Base-by-base conservation (phyloP, 148 eudicot species). In the Beta vulgaris region DNA sequence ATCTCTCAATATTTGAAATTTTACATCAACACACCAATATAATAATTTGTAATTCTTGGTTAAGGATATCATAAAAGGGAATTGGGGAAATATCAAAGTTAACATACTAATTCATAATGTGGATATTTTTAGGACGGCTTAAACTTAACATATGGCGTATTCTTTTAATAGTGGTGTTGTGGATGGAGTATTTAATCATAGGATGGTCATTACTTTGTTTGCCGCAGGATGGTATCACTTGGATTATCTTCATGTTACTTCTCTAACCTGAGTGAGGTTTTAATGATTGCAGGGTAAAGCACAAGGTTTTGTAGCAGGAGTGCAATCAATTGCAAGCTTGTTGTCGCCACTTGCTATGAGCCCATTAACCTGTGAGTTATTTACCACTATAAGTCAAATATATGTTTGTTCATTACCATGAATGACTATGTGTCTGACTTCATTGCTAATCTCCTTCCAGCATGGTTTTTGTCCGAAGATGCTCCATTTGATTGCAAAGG, bases 271-370 rank as follows among this genome's bases (percentile, higher is more conserved):
- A 64, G 19, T 29, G 32, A 55, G 36, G 9, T 51, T n/a, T 25
- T 6, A 7, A 14, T 21, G 35, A 58, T 74, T 61, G 63, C 86
- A 91, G 94, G 97, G 97, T 25, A 89, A 90, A 76, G 87, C 90
- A 46, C 97, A 93, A 82, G 92, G 91, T 65, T 87, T 93, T 37
- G 78, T 93, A 19, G 98, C 94, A 6, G 97, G 98, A n/a, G 91
- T 91, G 68, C 90, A 93, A 60, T 86, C 97, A 62, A 79, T 91
- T 36, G 87, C 97, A 68, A 90, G 91, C 79, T 76, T 91, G 46
- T 80, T 91, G 72, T 91, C 97, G 26, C 98, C 98, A 53, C 85
- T 93, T 8, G 90, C 69, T 58, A 93, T 93, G 92, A 93, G 91
- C 71, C 97, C 97, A 68, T 71, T 93, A 73, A 93, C 98, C 62